These are phyloP conservation scores for Fusarium zealandicum DNA, from an alignment of 2,329 filamentous ascomycete species.

Conservation along the genomic window DNA sequence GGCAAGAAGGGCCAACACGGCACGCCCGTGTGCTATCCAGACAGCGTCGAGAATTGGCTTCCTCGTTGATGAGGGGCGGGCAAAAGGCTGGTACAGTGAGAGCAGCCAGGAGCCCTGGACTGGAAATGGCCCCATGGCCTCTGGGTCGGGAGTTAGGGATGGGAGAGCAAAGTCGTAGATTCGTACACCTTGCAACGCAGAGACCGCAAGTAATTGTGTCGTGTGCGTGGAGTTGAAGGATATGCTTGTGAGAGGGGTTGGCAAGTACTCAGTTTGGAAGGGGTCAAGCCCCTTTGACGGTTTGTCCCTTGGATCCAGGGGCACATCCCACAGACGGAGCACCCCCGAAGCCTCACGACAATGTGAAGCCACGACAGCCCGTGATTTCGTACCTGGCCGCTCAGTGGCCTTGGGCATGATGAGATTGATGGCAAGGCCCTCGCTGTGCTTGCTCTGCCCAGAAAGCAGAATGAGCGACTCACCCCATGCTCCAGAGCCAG, in stretches of 20 bases:
- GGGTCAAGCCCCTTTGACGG: conserved; percentile 50
- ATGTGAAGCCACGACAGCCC: conserved; percentile 66
- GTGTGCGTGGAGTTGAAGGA: conserved; percentile 67
- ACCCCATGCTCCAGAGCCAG: conserved; percentile 69
- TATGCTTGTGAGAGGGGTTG: conserved; percentile 61
- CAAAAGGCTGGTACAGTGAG: conserved; percentile 66
- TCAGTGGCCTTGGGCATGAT: conserved; percentile 53
- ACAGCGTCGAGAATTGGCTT: conserved; percentile 69
- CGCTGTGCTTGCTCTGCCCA: conserved; percentile 60
- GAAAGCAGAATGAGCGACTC: conserved; percentile 63
- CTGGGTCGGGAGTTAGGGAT: conserved; percentile 60
- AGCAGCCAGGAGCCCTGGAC: conserved; percentile 70
- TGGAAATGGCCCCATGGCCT: conserved; percentile 59
- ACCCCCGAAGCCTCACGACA: conserved; percentile 66
- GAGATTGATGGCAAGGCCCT: conserved; percentile 64
- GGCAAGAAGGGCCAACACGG: conserved; percentile 64
- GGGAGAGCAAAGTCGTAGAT: conserved; percentile 68
- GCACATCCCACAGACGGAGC: conserved; percentile 65
- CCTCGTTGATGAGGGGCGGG: conserved; percentile 56
- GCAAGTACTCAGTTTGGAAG: conserved; percentile 68
- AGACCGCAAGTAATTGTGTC: conserved; percentile 65
- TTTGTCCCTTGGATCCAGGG: conserved; percentile 52
- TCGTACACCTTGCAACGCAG: conserved; percentile 62
- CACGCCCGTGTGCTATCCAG: conserved; percentile 68
- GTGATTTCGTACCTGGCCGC: conserved; percentile 45